Percentiles rank a stretch among this genome's conserved stretches.
These are phyloP conservation scores for Rhodofomes roseus DNA, from an alignment of 1,284 basidiomycete genomes.

Conservation along the genomic window DNA sequence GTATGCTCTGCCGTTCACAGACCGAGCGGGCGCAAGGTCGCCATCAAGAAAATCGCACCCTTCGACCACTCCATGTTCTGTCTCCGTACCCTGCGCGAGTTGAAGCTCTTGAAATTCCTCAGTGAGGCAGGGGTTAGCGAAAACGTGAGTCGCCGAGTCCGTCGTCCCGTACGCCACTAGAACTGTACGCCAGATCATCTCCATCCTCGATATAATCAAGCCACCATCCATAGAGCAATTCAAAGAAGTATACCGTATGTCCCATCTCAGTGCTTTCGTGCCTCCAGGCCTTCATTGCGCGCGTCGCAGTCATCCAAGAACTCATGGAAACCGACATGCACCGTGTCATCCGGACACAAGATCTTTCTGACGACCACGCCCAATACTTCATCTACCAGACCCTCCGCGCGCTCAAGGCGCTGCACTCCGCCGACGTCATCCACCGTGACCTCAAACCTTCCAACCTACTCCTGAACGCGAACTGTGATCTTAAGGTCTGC, in stretches of 20 bases:
- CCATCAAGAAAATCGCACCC: conserved; percentile 81
- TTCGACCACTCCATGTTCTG: conserved; percentile 91
- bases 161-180: conserved; percentile 8
- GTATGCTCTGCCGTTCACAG: conserved; percentile 85
- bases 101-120: conserved; percentile 90
- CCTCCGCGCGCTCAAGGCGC: conserved; percentile 85
- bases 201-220: conserved; percentile 93
- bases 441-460: conserved; percentile 92
- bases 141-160: conserved; percentile 59
- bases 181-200: conserved; percentile 72
- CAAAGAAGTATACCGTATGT: conserved; percentile 87
- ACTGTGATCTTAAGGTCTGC: conserved; percentile 88
- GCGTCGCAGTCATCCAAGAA: conserved; percentile 65
- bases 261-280: conserved; percentile 3
- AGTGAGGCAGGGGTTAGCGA: conserved; percentile 90
- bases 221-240: conserved; percentile 87
- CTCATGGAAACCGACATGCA: conserved; percentile 76
- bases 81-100: conserved; percentile 80
- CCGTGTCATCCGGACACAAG: conserved; percentile 74
- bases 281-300: not conserved
- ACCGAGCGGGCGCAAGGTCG: conserved; percentile 63
- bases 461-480: conserved; percentile 89
- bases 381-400: conserved; percentile 70
- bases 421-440: conserved; percentile 88
- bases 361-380: conserved; percentile 78